Evolutionary conservation across 2,329 filamentous ascomycete species (phyloP).

Genomic region (Ceratocystis cubensis): DNA sequence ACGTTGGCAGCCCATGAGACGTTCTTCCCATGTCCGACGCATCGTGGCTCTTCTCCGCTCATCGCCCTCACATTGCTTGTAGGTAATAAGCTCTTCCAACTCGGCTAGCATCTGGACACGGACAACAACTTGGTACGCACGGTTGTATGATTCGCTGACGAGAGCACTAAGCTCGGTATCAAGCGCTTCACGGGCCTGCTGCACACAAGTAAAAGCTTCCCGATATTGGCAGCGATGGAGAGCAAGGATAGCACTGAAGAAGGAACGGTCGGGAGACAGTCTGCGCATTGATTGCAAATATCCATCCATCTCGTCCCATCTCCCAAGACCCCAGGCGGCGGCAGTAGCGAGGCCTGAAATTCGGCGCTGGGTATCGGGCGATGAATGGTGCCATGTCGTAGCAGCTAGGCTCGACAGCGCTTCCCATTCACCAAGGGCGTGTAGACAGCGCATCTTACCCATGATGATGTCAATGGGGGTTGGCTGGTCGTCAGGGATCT

Average conservation of each 20-base stretch:
- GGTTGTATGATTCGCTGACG: slow-evolving; percentile 95
- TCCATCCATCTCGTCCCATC: slow-evolving; percentile 97
- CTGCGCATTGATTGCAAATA: slow-evolving; percentile 94
- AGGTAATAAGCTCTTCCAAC: slow-evolving; percentile 92
- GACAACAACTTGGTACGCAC: slow-evolving; percentile 95
- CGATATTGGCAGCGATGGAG: slow-evolving; percentile 93
- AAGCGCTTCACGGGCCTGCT: slow-evolving; percentile 81
- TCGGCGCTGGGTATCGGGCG: slow-evolving; percentile 71
- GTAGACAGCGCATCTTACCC: slow-evolving; percentile 98
- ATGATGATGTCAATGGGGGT: slow-evolving; percentile 87
- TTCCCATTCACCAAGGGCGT: slow-evolving; percentile 96
- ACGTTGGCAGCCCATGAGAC: slow-evolving; percentile 85
- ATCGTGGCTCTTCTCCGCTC: slow-evolving; percentile 80
- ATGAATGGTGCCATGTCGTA: slow-evolving; percentile 86
- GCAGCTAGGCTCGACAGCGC: slow-evolving; percentile 76
- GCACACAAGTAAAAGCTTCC: slow-evolving; percentile 77
- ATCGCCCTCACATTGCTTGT: slow-evolving; percentile 80
- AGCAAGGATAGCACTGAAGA: slow-evolving; percentile 91
- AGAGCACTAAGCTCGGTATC: slow-evolving; percentile 92
- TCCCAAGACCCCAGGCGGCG: slow-evolving; percentile 88
- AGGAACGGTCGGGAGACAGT: slow-evolving; percentile 83
- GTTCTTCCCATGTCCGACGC: slow-evolving; percentile 89
- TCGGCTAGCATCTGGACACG: slow-evolving; percentile 98
- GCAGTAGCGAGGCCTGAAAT: slow-evolving; percentile 92
- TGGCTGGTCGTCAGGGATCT: slow-evolving; percentile 32